Evolutionary conservation across 2,329 filamentous ascomycete genomes (phyloP).

Genomic region (Cordyceps sp.): DNA sequence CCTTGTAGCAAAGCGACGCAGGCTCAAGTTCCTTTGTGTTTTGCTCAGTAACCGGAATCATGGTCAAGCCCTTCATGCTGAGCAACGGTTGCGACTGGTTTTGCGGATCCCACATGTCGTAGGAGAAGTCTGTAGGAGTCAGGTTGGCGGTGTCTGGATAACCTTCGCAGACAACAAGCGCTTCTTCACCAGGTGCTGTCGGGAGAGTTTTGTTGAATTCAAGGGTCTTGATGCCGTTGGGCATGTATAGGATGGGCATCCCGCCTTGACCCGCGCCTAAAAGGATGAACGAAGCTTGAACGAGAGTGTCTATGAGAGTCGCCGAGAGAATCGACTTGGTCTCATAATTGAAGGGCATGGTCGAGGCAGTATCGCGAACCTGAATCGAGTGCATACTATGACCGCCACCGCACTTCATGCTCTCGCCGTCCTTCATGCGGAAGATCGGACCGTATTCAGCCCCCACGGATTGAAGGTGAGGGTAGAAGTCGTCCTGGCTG

Average conservation of each 20-base stretch:
- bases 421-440: slow-evolving; percentile 3
- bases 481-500: slow-evolving; percentile 8
- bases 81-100: slow-evolving; percentile 13
- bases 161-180: slow-evolving; percentile 11
- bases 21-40: slow-evolving; percentile 5
- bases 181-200: slow-evolving; percentile 11
- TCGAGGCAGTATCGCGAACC: slow-evolving; percentile 23
- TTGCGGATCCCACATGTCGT: slow-evolving; percentile 15
- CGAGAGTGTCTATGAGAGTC: slow-evolving; percentile 25
- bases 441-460: slow-evolving; percentile 12
- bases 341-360: slow-evolving; percentile 29
- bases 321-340: slow-evolving; percentile 26
- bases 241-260: slow-evolving; percentile 20
- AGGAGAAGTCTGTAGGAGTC: slow-evolving; percentile 15
- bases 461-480: slow-evolving; percentile 9
- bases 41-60: slow-evolving; percentile 24
- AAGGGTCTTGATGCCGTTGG: slow-evolving; percentile 13
- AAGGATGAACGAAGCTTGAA: slow-evolving; percentile 22
- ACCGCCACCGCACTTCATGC: slow-evolving; percentile 5
- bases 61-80: slow-evolving; percentile 17
- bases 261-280: slow-evolving; percentile 15
- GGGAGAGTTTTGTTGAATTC: slow-evolving; percentile 11
- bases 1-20: slow-evolving; percentile 23
- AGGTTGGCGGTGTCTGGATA: slow-evolving; percentile 7
- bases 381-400: slow-evolving; percentile 12